These are phyloP conservation scores for Candida sp. DNA, from an alignment of 1,139 yeast genomes.

Conservation along the genomic window DNA sequence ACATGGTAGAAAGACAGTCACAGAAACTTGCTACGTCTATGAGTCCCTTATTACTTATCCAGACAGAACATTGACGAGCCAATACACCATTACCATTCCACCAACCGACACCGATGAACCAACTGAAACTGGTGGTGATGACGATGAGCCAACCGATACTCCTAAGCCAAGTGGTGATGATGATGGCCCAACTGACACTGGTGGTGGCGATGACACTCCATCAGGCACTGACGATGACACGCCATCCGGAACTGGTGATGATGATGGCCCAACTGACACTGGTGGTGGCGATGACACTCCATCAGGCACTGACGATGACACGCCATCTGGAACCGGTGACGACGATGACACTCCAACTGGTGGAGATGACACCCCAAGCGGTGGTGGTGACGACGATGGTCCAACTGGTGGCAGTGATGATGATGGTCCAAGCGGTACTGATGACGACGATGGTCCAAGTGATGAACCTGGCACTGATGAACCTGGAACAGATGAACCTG, in stretches of 20 bases:
- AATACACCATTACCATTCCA: slow-evolving; percentile 1
- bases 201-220: no score
- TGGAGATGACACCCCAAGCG: neutral
- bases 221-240: neutral
- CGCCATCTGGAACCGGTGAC: neutral
- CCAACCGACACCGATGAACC: neutral
- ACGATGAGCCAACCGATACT: neutral
- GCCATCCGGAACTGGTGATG: no score
- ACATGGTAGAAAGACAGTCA: neutral
- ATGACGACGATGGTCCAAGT: neutral
- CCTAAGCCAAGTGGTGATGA: neutral
- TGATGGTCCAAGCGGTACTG: neutral
- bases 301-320: neutral
- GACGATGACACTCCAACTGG: neutral
- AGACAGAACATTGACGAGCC: neutral
- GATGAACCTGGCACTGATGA: neutral
- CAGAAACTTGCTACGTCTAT: slow-evolving; percentile 5
- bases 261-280: neutral
- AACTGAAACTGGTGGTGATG: neutral
- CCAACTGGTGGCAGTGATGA: neutral
- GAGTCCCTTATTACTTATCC: slow-evolving; percentile 4
- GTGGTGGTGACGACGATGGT: neutral
- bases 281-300: neutral
- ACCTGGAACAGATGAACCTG: neutral
- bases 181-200: neutral